Evolutionary conservation across 78 protist genomes (phyloP).

Genomic region (Diacronema lutheri): DNA sequence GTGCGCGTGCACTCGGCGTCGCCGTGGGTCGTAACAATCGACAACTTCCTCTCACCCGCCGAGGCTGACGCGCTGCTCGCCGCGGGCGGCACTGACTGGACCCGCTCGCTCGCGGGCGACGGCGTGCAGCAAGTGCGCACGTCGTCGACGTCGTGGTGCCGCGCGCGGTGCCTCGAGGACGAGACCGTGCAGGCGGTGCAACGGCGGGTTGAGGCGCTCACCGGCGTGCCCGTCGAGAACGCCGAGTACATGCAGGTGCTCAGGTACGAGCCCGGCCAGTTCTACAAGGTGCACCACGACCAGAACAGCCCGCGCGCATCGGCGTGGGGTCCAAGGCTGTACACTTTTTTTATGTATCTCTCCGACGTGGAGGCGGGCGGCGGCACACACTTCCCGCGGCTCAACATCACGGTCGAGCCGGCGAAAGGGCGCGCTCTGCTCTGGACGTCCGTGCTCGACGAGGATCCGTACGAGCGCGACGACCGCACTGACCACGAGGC

Average conservation of each 20-base stretch:
- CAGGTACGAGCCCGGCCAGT: background rate
- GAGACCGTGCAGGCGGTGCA: background rate
- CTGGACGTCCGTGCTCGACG: background rate
- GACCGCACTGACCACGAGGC: background rate
- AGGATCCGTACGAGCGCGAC: background rate
- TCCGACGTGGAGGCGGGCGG: background rate
- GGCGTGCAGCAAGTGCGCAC: background rate
- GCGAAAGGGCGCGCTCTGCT: background rate
- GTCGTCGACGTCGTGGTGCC: background rate
- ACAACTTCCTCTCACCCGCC: too few relatives aligned
- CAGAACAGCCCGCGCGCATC: background rate
- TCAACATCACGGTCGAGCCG: conserved; percentile 7
- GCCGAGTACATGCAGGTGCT: background rate
- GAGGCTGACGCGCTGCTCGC: background rate
- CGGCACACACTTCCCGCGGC: background rate
- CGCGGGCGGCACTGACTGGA: background rate
- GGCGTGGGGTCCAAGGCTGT: conserved; percentile 11
- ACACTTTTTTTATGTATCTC: conserved; percentile 8
- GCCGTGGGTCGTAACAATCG: background rate
- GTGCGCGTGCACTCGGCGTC: background rate
- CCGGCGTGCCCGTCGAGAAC: background rate
- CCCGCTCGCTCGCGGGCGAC: background rate
- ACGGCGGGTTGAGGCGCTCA: background rate
- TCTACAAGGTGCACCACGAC: background rate
- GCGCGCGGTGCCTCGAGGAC: background rate